Base-by-base conservation (phyloP, 1,284 basidiomycete species). In the Mycosarcoma maydis region DNA sequence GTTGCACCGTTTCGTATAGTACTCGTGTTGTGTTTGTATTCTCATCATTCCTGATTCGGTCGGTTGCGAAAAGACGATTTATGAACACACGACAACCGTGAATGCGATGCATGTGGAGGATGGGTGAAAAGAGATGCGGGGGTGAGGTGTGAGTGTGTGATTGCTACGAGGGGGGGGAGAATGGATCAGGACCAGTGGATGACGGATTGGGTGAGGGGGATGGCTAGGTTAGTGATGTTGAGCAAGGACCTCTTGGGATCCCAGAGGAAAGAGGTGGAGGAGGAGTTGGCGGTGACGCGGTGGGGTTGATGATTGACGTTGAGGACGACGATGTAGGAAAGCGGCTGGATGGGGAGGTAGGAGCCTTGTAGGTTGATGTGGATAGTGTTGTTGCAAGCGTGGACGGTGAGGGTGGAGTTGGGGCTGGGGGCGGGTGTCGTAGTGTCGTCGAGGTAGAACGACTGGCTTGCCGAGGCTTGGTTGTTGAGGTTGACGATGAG, bases 361-460 rank as follows among this genome's bases (percentile, higher is more conserved):
- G 67, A 40, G 6, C 88, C 89, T 0, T 62, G 52, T n/a, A n/a
- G n/a, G n/a, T n/a, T n/a, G 29, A 83, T 78, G n/a, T 24, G 20
- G 2, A 23, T 52, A 2, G 24, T 37, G 14, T 74, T 33, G n/a
- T 20, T 36, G 22, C 23, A 17, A 17, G 57, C 60, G 11, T n/a
- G 16, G 41, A 76, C 19, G 19, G 40, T 39, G 1, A 75, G 45
- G 6, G 66, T 68, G 7, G 49, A 48, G 27, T 56, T 64, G 37
- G 53, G 42, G 6, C 61, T 39, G 24, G 61, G 80, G 22, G 37
- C 42, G 24, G 44, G 73, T 23, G 69, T 42, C 1, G 29, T 24
- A 7, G 89, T 89, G 70, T 90, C 89, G 75, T 90, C 89, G 34
- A 90, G 67, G 77, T 88, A 88, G 10, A 86, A 85, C 3, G 83